A percentile compares a stretch with the other conserved stretches of the same genome.
Evolutionary conservation across 306 rosid genomes (phyloP).

Genomic region (Lathyrus oleraceus): DNA sequence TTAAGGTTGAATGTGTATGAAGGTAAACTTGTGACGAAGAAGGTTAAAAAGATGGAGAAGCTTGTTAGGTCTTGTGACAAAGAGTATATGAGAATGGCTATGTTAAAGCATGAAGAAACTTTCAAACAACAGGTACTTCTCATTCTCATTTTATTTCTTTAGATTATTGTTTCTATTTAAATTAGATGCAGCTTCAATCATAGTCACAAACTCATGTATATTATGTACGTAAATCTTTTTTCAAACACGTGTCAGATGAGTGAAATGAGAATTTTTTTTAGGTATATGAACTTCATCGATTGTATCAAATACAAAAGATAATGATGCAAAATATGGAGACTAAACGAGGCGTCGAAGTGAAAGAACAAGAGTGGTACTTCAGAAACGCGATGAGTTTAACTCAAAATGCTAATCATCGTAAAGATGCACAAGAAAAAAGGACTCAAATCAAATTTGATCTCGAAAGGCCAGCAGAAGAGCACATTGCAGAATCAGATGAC

Average conservation of each 20-base stretch:
- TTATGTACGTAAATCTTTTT: not conserved
- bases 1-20: constrained; percentile 40
- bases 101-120: constrained; percentile 85
- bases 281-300: constrained; percentile 88
- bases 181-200: not conserved
- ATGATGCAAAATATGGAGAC: constrained; percentile 64
- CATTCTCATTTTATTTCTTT: constrained; percentile 28
- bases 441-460: constrained; percentile 57
- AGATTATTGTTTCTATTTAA: not conserved
- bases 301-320: constrained; percentile 77
- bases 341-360: constrained; percentile 42
- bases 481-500: constrained; percentile 43
- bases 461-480: constrained; percentile 60
- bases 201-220: not conserved
- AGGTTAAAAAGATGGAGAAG: constrained; percentile 70
- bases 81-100: constrained; percentile 89
- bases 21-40: constrained; percentile 37
- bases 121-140: constrained; percentile 84
- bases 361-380: constrained; percentile 48
- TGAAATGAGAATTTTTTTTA: constrained; percentile 28
- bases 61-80: constrained; percentile 59
- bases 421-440: constrained; percentile 34
- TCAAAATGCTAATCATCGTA: constrained; percentile 39
- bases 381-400: constrained; percentile 49
- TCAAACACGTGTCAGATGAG: not conserved